Percentiles rank a stretch among this genome's conserved stretches.
Evolutionary conservation across 805 yeast species (phyloP).

Genomic region (Starmerella scarabaei): DNA sequence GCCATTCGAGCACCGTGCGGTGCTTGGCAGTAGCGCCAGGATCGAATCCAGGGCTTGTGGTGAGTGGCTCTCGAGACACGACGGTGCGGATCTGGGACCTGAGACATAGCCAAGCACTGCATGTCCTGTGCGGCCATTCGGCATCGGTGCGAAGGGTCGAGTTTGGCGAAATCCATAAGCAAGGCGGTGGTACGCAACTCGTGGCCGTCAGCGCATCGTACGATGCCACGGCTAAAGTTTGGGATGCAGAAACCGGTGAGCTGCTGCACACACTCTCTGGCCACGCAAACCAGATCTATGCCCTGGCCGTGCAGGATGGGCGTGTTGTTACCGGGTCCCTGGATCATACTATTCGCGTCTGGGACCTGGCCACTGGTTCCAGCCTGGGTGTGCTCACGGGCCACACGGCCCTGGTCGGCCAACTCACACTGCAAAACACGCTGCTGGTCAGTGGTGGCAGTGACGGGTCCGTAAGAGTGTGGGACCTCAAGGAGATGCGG

Average conservation of each 20-base stretch:
- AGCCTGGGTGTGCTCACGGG: constrained; percentile 63
- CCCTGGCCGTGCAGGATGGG: constrained; percentile 77
- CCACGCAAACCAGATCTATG: constrained; percentile 77
- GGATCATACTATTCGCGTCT: constrained; percentile 86
- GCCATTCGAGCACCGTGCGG: constrained; percentile 86
- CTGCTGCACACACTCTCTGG: constrained; percentile 85
- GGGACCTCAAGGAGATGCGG: constrained; percentile 67
- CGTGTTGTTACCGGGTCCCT: constrained; percentile 85
- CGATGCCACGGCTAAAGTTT: constrained; percentile 78
- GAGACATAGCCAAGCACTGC: constrained; percentile 72
- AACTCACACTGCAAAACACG: constrained; percentile 58
- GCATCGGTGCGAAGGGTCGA: constrained; percentile 62
- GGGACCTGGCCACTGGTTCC: constrained; percentile 85
- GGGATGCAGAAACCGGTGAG: constrained; percentile 85
- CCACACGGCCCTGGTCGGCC: constrained; percentile 89
- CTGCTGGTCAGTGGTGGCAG: constrained; percentile 75
- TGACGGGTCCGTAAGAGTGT: constrained; percentile 67
- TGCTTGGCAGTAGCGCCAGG: constrained; percentile 67
- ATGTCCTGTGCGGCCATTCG: constrained; percentile 56
- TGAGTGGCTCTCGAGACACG: constrained; percentile 84
- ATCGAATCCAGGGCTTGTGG: too few relatives aligned
- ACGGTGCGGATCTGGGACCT: constrained; percentile 92
- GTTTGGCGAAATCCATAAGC: constrained; percentile 26
- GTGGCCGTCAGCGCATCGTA: constrained; percentile 73
- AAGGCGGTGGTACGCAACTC: constrained; percentile 28